These are phyloP conservation scores for Moniliella sp. DNA, from an alignment of 1,284 basidiomycete genomes.

Conservation along the genomic window DNA sequence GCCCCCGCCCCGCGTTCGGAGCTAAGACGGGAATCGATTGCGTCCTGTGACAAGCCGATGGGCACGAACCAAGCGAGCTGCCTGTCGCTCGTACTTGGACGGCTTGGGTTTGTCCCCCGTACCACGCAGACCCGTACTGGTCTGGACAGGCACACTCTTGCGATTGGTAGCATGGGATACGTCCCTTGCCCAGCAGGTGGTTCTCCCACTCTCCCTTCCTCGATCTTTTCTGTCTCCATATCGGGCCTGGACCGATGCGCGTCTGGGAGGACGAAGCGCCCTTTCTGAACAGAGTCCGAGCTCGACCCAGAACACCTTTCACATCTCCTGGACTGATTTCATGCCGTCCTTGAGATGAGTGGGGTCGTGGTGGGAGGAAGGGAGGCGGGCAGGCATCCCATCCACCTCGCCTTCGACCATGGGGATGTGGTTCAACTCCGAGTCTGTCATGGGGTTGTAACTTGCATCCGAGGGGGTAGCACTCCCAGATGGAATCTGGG, in stretches of 20 bases:
- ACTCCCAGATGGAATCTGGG: too few relatives aligned
- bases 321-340: not conserved
- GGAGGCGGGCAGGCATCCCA: constrained; percentile 18
- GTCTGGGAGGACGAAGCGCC: too few relatives aligned
- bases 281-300: not conserved
- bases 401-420: constrained; percentile 26
- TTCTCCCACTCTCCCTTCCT: not conserved
- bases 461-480: too few relatives aligned
- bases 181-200: not conserved
- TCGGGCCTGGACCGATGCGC: not conserved
- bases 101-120: constrained; percentile 12
- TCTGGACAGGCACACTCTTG: constrained; percentile 29
- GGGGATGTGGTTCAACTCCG: constrained; percentile 25
- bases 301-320: not conserved
- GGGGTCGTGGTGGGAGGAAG: not conserved
- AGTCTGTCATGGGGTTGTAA: constrained; percentile 25
- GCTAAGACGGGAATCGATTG: too few relatives aligned
- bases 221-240: not conserved
- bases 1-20: constrained; percentile 1
- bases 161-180: constrained; percentile 19
- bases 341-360: not conserved
- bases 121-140: constrained; percentile 18
- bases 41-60: constrained; percentile 12
- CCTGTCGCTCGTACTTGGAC: constrained; percentile 22
- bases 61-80: constrained; percentile 19